phyloP scores from a whole-genome alignment of 2,329 filamentous ascomycete genomes.

The Colletotrichum liriopes region DNA sequence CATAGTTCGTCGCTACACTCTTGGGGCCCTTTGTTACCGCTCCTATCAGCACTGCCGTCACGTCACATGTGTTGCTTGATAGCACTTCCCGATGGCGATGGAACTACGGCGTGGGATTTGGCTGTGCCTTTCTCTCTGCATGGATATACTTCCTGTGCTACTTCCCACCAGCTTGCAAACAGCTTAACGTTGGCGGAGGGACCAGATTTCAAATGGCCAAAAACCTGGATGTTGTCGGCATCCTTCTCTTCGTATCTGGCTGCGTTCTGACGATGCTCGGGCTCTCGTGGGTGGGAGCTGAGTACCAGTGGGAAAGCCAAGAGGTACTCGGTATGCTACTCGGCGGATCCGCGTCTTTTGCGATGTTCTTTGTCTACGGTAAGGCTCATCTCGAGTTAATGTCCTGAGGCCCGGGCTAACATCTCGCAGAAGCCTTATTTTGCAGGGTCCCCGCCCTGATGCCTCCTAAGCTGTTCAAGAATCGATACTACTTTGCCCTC shows the following conservation, averaged over 20 bases:
- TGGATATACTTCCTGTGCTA: slow-evolving; percentile 62
- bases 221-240: slow-evolving; percentile 63
- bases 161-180: slow-evolving; percentile 61
- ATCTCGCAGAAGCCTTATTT: slow-evolving; percentile 40
- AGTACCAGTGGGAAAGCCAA: slow-evolving; percentile 42
- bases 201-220: slow-evolving; percentile 56
- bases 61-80: slow-evolving; percentile 50
- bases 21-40: slow-evolving; percentile 62
- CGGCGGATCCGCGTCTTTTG: slow-evolving; percentile 1
- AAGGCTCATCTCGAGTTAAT: not conserved
- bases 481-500: slow-evolving; percentile 57
- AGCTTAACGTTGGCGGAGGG: slow-evolving; percentile 58
- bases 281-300: slow-evolving; percentile 4
- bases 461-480: slow-evolving; percentile 59
- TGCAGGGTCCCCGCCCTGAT: slow-evolving; percentile 56
- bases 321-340: slow-evolving; percentile 49
- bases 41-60: not conserved
- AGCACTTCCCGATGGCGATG: slow-evolving; percentile 63
- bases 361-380: slow-evolving; percentile 20
- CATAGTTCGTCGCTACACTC: slow-evolving; percentile 55
- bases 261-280: slow-evolving; percentile 48
- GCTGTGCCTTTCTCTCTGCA: slow-evolving; percentile 57
- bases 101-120: slow-evolving; percentile 65
- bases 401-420: slow-evolving; percentile 36
- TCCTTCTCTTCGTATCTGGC: slow-evolving; percentile 59